Evolutionary conservation across 352 stramenopile genomes (phyloP).

Genomic region (Globisporangium carolinianum): DNA sequence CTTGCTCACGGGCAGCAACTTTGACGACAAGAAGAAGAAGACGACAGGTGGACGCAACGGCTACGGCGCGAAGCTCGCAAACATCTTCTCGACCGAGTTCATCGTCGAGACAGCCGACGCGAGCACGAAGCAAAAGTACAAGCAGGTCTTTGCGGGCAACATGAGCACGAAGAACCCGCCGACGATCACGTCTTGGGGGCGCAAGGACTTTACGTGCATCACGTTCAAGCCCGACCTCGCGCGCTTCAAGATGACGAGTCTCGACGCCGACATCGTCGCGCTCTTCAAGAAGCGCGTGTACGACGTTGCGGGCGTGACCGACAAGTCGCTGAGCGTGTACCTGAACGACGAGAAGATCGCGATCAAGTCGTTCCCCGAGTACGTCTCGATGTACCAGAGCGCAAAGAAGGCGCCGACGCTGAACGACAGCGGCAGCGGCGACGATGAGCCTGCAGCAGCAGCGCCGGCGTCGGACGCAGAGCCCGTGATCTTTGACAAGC

Average conservation of each 20-base stretch:
- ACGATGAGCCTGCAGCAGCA: constrained; percentile 1
- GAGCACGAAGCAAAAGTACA: constrained; percentile 91
- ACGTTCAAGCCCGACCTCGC: constrained; percentile 95
- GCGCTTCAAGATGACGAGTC: constrained; percentile 88
- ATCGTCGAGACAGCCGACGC: constrained; percentile 96
- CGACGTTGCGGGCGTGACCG: constrained; percentile 94
- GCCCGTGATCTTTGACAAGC: constrained; percentile 87
- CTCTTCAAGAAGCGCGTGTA: constrained; percentile 97
- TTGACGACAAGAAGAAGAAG: constrained; percentile 96
- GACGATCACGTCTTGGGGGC: constrained; percentile 75
- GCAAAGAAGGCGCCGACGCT: constrained; percentile 8
- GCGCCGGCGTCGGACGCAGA: constrained; percentile 17
- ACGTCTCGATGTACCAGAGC: constrained; percentile 87
- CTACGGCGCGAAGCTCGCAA: constrained; percentile 98
- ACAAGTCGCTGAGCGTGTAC: constrained; percentile 89
- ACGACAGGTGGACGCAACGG: constrained; percentile 94
- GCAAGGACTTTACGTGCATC: constrained; percentile 93
- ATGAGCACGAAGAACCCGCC: constrained; percentile 91
- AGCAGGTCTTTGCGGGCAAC: constrained; percentile 88
- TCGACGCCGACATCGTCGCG: constrained; percentile 92
- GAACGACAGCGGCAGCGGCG: constrained; percentile 9
- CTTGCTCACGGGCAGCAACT: constrained; percentile 97
- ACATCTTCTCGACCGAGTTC: constrained; percentile 99
- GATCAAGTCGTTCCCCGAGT: constrained; percentile 93
- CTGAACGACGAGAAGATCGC: constrained; percentile 92